Percentiles rank a stretch among this genome's conserved stretches.
Conservation (phyloP, 768 basidiomycete species). For the Naganishia randhawae region DNA sequence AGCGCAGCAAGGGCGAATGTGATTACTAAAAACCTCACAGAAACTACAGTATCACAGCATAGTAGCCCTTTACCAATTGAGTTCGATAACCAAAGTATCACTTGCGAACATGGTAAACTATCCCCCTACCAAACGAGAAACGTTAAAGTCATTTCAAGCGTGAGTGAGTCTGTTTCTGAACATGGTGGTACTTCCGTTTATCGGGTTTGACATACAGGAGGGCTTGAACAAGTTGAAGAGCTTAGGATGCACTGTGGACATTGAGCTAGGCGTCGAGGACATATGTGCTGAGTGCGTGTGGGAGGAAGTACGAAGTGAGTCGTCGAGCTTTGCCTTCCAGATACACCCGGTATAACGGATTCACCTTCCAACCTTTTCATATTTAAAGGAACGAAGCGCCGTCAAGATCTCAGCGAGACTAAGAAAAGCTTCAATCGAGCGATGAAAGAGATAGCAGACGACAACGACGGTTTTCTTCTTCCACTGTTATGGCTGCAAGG, state of each 20-base stretch:
- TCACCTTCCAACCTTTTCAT: not conserved
- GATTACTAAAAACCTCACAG: not conserved
- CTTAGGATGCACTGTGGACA: slow-evolving; percentile 3
- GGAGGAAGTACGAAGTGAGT: slow-evolving; percentile 5
- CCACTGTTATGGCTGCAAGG: slow-evolving; percentile 6
- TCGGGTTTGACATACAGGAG: not conserved
- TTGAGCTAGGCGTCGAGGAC: not conserved
- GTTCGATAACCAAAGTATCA: slow-evolving; percentile 10
- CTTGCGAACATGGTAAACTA: slow-evolving; percentile 16
- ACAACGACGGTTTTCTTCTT: not conserved
- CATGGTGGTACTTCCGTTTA: not conserved
- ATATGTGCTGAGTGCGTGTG: slow-evolving; percentile 16
- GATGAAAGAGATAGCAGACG: not conserved
- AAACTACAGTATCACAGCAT: not conserved
- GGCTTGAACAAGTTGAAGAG: slow-evolving; percentile 5
- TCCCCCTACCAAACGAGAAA: slow-evolving; percentile 6
- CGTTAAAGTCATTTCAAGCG: slow-evolving; percentile 19
- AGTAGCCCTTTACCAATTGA: not conserved
- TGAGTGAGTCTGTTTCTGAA: not conserved
- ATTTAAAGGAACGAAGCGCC: not conserved
- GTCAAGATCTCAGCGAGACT: not conserved
- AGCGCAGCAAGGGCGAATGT: not conserved
- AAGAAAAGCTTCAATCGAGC: slow-evolving; percentile 8
- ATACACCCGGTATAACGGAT: not conserved
- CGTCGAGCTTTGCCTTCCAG: not conserved